A percentile compares a stretch with the other conserved stretches of the same genome.
These are phyloP conservation scores for Malbranchea cinnamomea DNA, from an alignment of 2,329 filamentous ascomycete genomes.

Conservation along the genomic window DNA sequence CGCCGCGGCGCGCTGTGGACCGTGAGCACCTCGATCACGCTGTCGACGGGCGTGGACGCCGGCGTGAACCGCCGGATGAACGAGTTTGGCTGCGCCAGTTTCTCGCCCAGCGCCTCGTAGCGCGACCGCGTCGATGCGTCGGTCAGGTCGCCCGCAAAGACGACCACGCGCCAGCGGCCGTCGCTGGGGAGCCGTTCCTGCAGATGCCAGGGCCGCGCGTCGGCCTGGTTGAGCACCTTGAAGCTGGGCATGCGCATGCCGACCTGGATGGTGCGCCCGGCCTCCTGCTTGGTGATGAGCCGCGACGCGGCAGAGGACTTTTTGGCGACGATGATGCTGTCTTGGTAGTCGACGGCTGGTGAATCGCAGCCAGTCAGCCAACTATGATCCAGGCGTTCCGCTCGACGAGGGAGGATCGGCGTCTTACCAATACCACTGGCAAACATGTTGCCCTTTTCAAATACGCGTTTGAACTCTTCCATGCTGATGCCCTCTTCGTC, in stretches of 20 bases:
- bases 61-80: slow-evolving; percentile 35
- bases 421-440: slow-evolving; percentile 35
- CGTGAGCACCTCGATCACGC: slow-evolving; percentile 44
- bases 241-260: slow-evolving; percentile 22
- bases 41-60: slow-evolving; percentile 24
- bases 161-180: slow-evolving; percentile 24
- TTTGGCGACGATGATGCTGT: slow-evolving; percentile 38
- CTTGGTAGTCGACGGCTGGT: slow-evolving; percentile 41
- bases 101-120: slow-evolving; percentile 34
- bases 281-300: slow-evolving; percentile 10
- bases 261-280: slow-evolving; percentile 15
- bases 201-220: slow-evolving; percentile 25
- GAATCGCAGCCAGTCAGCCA: neutral
- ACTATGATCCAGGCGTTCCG: neutral
- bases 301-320: slow-evolving; percentile 11
- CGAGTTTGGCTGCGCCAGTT: slow-evolving; percentile 21
- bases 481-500: slow-evolving; percentile 48
- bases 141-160: slow-evolving; percentile 48
- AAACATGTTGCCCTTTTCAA: slow-evolving; percentile 46
- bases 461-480: slow-evolving; percentile 47
- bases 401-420: slow-evolving; percentile 8
- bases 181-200: slow-evolving; percentile 22
- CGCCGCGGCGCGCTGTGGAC: slow-evolving; percentile 39
- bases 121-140: slow-evolving; percentile 28
- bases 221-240: slow-evolving; percentile 22